phyloP scores from a whole-genome alignment of 805 yeast species.

The Starmerella scarabaei region DNA sequence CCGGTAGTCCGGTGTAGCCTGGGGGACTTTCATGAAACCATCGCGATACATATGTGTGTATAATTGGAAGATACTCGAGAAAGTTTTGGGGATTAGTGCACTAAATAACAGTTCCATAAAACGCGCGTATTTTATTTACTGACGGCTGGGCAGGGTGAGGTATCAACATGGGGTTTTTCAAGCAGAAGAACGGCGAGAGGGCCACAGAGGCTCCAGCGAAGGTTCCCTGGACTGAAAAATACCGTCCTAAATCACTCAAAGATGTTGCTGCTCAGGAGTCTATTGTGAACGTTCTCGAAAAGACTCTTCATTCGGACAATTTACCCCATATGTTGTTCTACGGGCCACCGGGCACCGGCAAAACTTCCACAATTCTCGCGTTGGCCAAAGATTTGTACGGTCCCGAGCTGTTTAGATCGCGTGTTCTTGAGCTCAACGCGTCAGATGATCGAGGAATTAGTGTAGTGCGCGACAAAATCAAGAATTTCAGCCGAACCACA shows the following conservation, averaged over 20 bases:
- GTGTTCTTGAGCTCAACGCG: constrained; percentile 92
- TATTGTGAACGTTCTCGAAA: constrained; percentile 69
- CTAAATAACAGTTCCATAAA: no score
- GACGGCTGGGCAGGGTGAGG: not conserved
- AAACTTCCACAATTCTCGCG: constrained; percentile 79
- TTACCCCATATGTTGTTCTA: constrained; percentile 68
- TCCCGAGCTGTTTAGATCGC: constrained; percentile 67
- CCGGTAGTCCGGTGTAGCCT: no score
- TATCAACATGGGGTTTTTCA: constrained; percentile 10
- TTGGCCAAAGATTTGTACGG: constrained; percentile 83
- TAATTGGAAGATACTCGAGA: no score
- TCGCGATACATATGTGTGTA: no score
- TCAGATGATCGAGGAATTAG: constrained; percentile 96
- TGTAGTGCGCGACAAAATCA: constrained; percentile 94
- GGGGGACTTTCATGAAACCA: no score
- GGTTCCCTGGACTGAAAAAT: constrained; percentile 28
- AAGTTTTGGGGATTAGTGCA: no score
- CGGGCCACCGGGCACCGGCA: constrained; percentile 94
- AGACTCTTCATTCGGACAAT: constrained; percentile 66
- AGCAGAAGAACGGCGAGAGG: constrained; percentile 10
- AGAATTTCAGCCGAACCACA: constrained; percentile 78
- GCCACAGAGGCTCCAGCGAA: constrained; percentile 13
- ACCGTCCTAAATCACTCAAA: constrained; percentile 69
- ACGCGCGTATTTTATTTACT: no score
- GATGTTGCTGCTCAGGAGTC: constrained; percentile 89